These are phyloP conservation scores for Toxoplasma gondii DNA, from an alignment of 169 alveolate genomes.

Conservation along the genomic window DNA sequence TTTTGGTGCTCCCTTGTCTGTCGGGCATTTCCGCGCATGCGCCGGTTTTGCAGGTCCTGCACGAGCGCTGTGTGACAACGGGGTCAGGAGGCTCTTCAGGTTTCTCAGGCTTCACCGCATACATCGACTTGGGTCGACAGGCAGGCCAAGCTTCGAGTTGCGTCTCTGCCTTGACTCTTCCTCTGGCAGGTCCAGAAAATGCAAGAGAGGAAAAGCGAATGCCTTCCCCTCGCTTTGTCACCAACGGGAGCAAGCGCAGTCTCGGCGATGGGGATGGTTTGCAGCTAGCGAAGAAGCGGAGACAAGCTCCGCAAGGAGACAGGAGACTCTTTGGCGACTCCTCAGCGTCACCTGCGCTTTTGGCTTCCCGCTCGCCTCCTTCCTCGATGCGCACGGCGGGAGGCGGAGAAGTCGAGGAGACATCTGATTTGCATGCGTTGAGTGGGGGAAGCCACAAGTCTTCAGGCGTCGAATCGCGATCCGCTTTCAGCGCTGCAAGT, in stretches of 20 bases:
- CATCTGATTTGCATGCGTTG: no score
- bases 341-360: no score
- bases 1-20: background rate
- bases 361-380: no score
- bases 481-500: no score
- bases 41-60: slow-evolving; percentile 34
- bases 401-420: no score
- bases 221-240: background rate
- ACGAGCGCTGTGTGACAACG: slow-evolving; percentile 49
- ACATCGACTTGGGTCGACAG: slow-evolving; percentile 29
- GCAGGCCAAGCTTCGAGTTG: background rate
- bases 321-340: background rate
- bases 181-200: background rate
- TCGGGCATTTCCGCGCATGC: background rate
- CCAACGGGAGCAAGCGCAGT: background rate
- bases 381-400: no score
- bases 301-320: background rate
- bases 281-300: background rate
- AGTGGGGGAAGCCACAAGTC: no score
- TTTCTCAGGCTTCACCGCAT: slow-evolving; percentile 35
- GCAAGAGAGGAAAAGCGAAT: background rate
- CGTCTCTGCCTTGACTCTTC: background rate
- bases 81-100: background rate
- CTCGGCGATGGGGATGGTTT: background rate
- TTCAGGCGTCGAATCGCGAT: no score